Evolutionary conservation across 2,329 filamentous ascomycete species (phyloP).

Genomic region (Colletotrichum sp.): DNA sequence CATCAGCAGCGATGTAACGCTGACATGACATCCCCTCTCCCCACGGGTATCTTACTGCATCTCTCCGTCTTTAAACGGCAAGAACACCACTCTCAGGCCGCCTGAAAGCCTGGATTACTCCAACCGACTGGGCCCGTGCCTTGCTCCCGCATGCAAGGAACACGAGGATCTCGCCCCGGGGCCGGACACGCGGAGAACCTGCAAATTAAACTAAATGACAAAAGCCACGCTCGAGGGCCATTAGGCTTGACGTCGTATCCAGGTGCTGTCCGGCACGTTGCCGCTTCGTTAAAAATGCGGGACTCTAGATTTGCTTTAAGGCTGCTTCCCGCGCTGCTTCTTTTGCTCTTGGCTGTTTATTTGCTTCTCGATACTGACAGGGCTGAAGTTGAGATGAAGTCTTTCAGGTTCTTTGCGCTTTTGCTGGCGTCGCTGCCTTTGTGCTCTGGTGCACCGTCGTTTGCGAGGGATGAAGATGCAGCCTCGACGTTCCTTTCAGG

Average conservation of each 20-base stretch:
- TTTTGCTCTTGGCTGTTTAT: not conserved
- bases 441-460: not conserved
- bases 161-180: not conserved
- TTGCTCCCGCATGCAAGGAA: not conserved
- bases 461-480: not conserved
- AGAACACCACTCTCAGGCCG: not conserved
- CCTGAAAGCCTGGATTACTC: not conserved
- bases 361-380: not conserved
- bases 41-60: not conserved
- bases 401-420: not conserved
- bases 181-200: not conserved
- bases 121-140: not conserved
- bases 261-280: not conserved
- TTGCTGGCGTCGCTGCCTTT: not conserved
- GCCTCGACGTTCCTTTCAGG: not conserved
- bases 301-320: not conserved
- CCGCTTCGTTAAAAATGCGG: not conserved
- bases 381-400: not conserved
- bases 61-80: not conserved
- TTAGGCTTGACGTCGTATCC: not conserved
- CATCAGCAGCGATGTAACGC: not conserved
- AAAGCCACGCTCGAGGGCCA: not conserved
- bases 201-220: not conserved
- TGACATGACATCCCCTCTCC: not conserved
- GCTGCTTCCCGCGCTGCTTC: not conserved